Evolutionary conservation across 2,329 filamentous ascomycete species (phyloP), one percentile per base, ranked within the genome.

Genomic region (Penicillium sp.): DNA sequence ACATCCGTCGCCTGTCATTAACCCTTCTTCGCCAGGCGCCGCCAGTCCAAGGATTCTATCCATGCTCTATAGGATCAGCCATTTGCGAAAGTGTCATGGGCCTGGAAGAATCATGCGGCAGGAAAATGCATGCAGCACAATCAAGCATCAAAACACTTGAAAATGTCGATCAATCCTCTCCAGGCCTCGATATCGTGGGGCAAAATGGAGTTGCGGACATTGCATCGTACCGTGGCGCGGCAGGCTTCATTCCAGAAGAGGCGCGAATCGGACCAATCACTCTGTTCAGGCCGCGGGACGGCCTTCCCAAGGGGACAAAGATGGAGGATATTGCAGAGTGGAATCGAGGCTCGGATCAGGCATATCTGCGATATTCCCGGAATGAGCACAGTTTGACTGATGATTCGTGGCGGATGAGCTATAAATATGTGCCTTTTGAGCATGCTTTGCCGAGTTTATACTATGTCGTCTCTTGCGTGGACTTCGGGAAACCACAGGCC

Each of bases 31-130:
- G 55, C 1, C 56, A 48, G 46, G 60, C 63, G 3, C 67, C 65
- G 6, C 58, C 48, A 1, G 56, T 72, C 2, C 65, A 72, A 42
- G 71, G 71, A 0, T 63, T 72, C 18, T 63, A 64, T 24, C 62
- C 66, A 32, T 50, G 55, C 14, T 52, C 49, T 1, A 55, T 63
- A 0, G 58, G 59, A 6, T 56, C 57, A 11, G 40, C 51, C 3
- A 46, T 70, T 2, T 56, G 54, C 0, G 61, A 71, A 50, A 54
- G 39, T 4, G 53, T 74, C 14, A 70, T 73, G 38, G 52, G 51
- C n/a, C 16, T 73, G 3, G 71, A 74, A 52, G 70, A 72, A 49
- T 60, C 34, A n/a, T 49, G 58, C 2, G 61, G 56, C 1, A 59
- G 51, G 45, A 46, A 29, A 27, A 48, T 58, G 18, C 47, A 47